Evolutionary conservation across 1,284 basidiomycete genomes (phyloP), one percentile per base, ranked within the genome.

Genomic region (Lentinula novae-zelandiae): DNA sequence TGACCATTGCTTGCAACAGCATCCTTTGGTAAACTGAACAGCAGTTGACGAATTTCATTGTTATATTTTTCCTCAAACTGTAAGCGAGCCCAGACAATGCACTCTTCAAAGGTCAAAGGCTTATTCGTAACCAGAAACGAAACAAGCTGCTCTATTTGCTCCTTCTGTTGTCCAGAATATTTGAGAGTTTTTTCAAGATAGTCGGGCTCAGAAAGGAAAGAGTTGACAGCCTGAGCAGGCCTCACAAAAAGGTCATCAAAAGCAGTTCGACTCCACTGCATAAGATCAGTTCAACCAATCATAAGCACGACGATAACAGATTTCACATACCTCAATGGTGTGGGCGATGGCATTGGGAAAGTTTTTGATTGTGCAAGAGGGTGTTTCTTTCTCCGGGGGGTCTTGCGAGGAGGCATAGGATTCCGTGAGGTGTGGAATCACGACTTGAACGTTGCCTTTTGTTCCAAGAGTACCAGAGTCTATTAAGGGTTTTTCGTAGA

Each of bases 281-380:
- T 38, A 27, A 48, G 36, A 39, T 49, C 15, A 22, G 31, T 31
- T 34, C 13, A 20, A 36, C 17, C 60, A 44, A 50, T n/a, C 12
- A 40, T 56, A 15, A 42, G 13, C 44, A 22, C 3, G 17, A 46
- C 22, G 15, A 20, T 12, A 27, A 46, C 17, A 7, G 44, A 3
- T 6, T 20, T 54, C 17, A 31, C 63, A 42, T 67, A 90, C 91
- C 80, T 96, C 93, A 66, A 99, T 99, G n/a, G 96, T 98, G 77
- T 99, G 97, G 68, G 95, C 90, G 68, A 99, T 99, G 39, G 92
- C 90, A 73, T 99, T 98, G 34, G 97, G 97, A 86, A 99, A 99
- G 77, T 95, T 98, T 80, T 98, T 99, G 71, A 99, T 92, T 8
- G 97, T 99, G 77, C 98, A 99, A 46, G 94, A 94, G 9, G 98